phyloP scores from a whole-genome alignment of 2,329 filamentous ascomycete genomes.

The Colletotrichum kahawae region DNA sequence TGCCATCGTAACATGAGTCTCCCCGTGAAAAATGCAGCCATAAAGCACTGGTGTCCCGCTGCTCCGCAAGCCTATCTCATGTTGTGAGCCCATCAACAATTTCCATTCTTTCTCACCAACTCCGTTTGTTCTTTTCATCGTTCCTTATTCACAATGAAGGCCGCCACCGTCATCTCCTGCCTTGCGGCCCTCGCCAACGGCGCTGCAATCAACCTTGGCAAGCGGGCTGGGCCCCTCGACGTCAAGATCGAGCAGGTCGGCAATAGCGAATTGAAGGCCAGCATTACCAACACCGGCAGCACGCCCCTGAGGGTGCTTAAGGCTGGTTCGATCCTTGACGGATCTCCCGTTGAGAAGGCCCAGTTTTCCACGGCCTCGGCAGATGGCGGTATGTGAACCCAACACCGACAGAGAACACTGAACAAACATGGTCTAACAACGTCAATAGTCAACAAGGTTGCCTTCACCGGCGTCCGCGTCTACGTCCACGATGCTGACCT shows the following conservation, averaged over 20 bases:
- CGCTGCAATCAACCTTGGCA: slow-evolving; percentile 33
- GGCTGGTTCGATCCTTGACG: slow-evolving; percentile 53
- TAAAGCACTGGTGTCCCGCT: not conserved
- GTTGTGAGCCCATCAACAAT: not conserved
- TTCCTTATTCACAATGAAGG: slow-evolving; percentile 36
- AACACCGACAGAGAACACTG: not conserved
- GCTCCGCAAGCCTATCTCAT: rapidly evolving
- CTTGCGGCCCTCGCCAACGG: slow-evolving; percentile 39
- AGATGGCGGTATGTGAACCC: slow-evolving; percentile 36
- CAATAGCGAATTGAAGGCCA: slow-evolving; percentile 52
- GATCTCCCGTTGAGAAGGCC: slow-evolving; percentile 52
- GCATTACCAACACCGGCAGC: slow-evolving; percentile 52
- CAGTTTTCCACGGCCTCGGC: slow-evolving; percentile 39
- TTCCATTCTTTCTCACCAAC: not conserved
- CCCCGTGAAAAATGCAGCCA: not conserved
- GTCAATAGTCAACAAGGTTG: slow-evolving; percentile 40
- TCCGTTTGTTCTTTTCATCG: not conserved
- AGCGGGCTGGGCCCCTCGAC: slow-evolving; percentile 40
- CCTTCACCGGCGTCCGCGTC: slow-evolving; percentile 55
- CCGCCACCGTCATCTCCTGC: slow-evolving; percentile 38
- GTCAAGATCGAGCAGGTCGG: slow-evolving; percentile 46
- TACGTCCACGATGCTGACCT: slow-evolving; percentile 45
- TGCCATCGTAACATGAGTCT: not conserved
- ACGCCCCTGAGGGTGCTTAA: slow-evolving; percentile 51
- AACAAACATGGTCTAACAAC: not conserved